Base-by-base conservation (phyloP, 75 land plant species). In the Picea glauca region DNA sequence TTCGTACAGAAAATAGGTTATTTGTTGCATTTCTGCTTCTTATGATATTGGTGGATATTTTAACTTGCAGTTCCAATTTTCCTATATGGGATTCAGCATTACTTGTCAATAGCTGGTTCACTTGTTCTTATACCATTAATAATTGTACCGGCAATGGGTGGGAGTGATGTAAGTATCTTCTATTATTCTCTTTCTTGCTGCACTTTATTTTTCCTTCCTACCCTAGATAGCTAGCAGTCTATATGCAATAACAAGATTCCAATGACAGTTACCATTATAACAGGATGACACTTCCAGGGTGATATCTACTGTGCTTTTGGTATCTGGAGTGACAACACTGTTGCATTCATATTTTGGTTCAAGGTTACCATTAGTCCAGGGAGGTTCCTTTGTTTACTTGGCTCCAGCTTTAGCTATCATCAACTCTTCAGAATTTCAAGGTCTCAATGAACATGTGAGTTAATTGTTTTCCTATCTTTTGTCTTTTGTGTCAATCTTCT, bases 111-210 rank as follows among this genome's bases (percentile, higher is more conserved):
- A 20, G 63, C 88, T 77, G 98, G 96, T 60, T 97, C 99, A 6
- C 83, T 97, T 82, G 83, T 97, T 64, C 87, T 97, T n/a, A 90
- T 92, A 74, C 99, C 99, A 3, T 88, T 97, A 2, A 90, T 97
- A 46, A 86, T 94, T 62, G 95, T 97, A 76, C 99, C 99, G 14
- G 98, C 98, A 60, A 94, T 94, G 99, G 99, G 96, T 78, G 98
- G 99, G 35, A 84, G 80, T 26, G 68, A 83, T 81, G 99, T 96
- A 81, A 88, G 93, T 84, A 5, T 14, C 75, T 38, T 77, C 15
- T 40, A 60, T 68, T 43, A 58, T 15, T 70, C 23, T 58, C 70
- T 20, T 21, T 74, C 77, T 76, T 80, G 1, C 13, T 60, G 20
- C 72, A 15, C 58, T 60, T 58, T 70, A 40, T 35, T 20, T 75